Conservation (phyloP, 139 green algal species). For the Chlorella sorokiniana region DNA sequence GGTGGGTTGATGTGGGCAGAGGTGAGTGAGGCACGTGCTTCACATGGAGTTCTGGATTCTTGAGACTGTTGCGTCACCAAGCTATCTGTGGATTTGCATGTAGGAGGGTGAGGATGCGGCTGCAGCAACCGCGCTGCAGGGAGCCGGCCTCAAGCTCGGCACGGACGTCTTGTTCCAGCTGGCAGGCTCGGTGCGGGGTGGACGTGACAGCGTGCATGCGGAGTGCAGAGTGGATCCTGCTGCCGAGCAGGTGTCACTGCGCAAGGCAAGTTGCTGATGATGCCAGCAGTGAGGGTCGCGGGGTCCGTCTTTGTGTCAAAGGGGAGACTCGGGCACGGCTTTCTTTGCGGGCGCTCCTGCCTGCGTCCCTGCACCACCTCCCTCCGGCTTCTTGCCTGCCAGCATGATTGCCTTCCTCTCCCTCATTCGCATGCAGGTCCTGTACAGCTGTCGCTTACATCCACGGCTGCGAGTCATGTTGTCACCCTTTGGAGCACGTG, state of each 20-base stretch:
- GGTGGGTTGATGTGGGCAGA: conserved; percentile 42
- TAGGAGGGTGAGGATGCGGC: not conserved
- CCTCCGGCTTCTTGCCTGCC: not conserved
- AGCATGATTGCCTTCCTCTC: not conserved
- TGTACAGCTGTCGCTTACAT: conserved; percentile 41
- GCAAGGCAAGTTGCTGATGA: not conserved
- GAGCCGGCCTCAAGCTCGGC: conserved; percentile 27
- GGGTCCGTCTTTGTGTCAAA: too few relatives aligned
- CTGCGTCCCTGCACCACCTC: too few relatives aligned
- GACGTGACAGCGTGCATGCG: conserved; percentile 31
- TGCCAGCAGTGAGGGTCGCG: too few relatives aligned
- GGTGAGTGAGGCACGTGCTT: too few relatives aligned
- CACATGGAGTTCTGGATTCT: too few relatives aligned
- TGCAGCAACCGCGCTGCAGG: not conserved
- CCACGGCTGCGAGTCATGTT: conserved; percentile 37
- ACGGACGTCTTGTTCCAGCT: conserved; percentile 31
- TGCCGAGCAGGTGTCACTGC: conserved; percentile 13
- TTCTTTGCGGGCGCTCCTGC: too few relatives aligned
- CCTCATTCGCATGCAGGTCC: conserved; percentile 26
- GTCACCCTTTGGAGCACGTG: conserved; percentile 48
- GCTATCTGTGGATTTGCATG: not conserved
- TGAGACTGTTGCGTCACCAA: not conserved
- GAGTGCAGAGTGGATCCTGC: conserved; percentile 25
- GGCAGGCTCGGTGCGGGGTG: conserved; percentile 15
- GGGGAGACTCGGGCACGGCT: too few relatives aligned